These are phyloP conservation scores for Saturnispora serradocipensis DNA, from an alignment of 805 yeast genomes.

Conservation along the genomic window DNA sequence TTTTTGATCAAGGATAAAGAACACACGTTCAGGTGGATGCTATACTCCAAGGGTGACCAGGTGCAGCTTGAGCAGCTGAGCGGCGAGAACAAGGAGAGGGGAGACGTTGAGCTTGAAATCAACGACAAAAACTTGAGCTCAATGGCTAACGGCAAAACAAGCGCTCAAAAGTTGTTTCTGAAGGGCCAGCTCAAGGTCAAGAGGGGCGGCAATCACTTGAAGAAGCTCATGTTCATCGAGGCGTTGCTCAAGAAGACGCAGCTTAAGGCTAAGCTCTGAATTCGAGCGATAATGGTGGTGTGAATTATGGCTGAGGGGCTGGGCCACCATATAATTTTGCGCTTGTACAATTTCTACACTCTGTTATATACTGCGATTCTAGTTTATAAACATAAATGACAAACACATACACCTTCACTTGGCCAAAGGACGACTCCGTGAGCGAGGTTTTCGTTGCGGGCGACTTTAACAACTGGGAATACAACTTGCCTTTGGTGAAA, in stretches of 20 bases:
- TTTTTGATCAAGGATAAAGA: neutral
- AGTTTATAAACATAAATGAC: neutral
- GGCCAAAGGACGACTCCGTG: slow-evolving; percentile 2
- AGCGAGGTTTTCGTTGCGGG: slow-evolving; percentile 47
- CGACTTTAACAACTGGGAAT: slow-evolving; percentile 49
- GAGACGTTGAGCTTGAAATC: slow-evolving; percentile 1
- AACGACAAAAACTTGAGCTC: slow-evolving; percentile 63
- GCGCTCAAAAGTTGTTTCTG: slow-evolving; percentile 79
- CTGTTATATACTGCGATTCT: neutral
- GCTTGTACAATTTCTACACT: neutral
- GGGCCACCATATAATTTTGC: neutral
- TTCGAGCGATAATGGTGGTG: neutral
- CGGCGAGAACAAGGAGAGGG: neutral
- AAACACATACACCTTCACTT: neutral
- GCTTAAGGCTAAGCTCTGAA: slow-evolving; percentile 32
- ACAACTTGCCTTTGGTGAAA: slow-evolving; percentile 39
- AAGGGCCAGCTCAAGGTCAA: slow-evolving; percentile 76
- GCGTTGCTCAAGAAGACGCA: slow-evolving; percentile 39
- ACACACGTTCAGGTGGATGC: neutral
- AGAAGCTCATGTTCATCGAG: slow-evolving; percentile 79
- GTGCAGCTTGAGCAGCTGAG: neutral
- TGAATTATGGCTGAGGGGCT: neutral
- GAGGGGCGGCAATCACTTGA: slow-evolving; percentile 55
- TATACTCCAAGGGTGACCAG: neutral
- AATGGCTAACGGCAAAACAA: slow-evolving; percentile 69